Percentiles rank a stretch among this genome's conserved stretches.
Conservation (phyloP, 768 basidiomycete genomes). For the Pholiota molesta region DNA sequence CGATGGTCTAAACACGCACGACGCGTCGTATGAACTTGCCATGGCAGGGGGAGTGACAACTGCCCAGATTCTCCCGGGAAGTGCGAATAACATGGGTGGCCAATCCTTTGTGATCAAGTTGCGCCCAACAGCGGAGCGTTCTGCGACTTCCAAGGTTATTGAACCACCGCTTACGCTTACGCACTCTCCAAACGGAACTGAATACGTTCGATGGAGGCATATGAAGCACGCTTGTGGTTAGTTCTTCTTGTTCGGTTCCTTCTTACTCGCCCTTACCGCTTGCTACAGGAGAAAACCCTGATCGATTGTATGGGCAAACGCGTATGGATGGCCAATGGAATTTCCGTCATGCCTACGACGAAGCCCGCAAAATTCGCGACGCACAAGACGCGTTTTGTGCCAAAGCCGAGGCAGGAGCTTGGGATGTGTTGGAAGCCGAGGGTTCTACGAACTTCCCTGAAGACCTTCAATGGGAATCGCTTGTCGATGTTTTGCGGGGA, state of each 20-base stretch:
- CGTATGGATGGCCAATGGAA: conserved; percentile 70
- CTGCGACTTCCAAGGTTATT: conserved; percentile 66
- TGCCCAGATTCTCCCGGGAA: conserved; percentile 75
- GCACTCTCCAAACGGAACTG: conserved; percentile 36
- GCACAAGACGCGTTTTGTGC: conserved; percentile 70
- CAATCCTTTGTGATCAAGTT: conserved; percentile 81
- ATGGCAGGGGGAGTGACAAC: conserved; percentile 77
- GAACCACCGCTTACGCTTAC: conserved; percentile 68
- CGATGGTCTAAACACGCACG: conserved; percentile 78
- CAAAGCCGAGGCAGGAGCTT: conserved; percentile 46
- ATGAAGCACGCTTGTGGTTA: conserved; percentile 82
- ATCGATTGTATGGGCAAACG: conserved; percentile 43
- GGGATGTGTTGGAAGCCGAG: conserved; percentile 38
- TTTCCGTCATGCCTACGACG: conserved; percentile 72
- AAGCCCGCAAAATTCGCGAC: conserved; percentile 65
- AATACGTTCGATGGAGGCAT: conserved; percentile 63
- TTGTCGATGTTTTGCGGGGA: conserved; percentile 74
- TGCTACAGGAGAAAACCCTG: conserved; percentile 60
- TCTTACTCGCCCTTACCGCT: not conserved
- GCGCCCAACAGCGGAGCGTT: conserved; percentile 69
- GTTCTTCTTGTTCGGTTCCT: conserved; percentile 18
- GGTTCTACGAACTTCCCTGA: conserved; percentile 53
- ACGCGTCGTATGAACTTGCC: conserved; percentile 57
- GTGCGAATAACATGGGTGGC: conserved; percentile 67
- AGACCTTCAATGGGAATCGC: conserved; percentile 67